Conservation (phyloP, 345 rosid species). For the Camelina hispida region DNA sequence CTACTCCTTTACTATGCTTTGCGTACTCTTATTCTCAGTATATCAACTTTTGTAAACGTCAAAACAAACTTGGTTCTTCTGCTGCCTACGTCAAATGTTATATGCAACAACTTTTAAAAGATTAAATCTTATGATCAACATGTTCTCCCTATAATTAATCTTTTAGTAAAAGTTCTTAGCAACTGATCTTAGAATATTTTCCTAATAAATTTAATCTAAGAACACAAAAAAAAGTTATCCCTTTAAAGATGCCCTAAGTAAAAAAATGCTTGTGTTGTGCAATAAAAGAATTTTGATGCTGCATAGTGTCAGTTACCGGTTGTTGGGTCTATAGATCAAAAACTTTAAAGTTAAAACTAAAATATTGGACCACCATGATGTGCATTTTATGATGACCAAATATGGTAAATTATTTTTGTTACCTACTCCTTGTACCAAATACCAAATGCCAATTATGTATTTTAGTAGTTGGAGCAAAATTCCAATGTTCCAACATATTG, state of each 20-base stretch:
- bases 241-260: no score
- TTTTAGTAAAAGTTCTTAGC: no score
- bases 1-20: neutral
- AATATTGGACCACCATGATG: slow-evolving; percentile 22
- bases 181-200: no score
- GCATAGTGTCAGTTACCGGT: neutral
- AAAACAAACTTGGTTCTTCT: slow-evolving; percentile 18
- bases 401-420: slow-evolving; percentile 22
- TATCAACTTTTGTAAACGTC: neutral
- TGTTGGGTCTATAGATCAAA: slow-evolving; percentile 4
- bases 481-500: slow-evolving; percentile 16
- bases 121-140: no score
- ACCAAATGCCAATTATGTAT: slow-evolving; percentile 32
- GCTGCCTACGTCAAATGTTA: slow-evolving; percentile 83
- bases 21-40: neutral
- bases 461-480: slow-evolving; percentile 29
- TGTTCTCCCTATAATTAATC: no score
- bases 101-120: slow-evolving; percentile 92
- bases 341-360: neutral
- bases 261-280: slow-evolving; percentile 9
- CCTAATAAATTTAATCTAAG: no score
- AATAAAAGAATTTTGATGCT: neutral
- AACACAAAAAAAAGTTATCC: no score
- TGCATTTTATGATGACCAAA: slow-evolving; percentile 10
- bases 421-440: slow-evolving; percentile 17